A percentile compares a stretch with the other conserved stretches of the same genome.
phyloP scores from a whole-genome alignment of 352 stramenopile species.

The Phytopythium boreale region DNA sequence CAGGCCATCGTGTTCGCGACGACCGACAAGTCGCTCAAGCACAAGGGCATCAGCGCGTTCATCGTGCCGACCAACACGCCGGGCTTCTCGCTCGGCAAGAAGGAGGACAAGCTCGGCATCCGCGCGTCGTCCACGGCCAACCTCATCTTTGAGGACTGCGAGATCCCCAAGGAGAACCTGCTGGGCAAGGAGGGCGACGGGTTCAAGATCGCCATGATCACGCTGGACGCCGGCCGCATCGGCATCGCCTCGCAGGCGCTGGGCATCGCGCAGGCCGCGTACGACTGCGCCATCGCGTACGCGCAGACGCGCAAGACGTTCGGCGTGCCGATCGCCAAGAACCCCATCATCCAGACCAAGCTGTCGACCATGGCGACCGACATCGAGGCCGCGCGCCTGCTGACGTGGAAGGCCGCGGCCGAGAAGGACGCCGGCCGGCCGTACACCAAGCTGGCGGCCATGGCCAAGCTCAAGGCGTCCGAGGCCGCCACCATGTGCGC shows the following conservation, averaged over 20 bases:
- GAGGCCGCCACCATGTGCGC: conserved; percentile 95
- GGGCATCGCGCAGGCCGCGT: conserved; percentile 94
- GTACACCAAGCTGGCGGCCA: conserved; percentile 93
- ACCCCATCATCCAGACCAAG: conserved; percentile 89
- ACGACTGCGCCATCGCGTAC: conserved; percentile 96
- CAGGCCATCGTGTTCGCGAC: conserved; percentile 96
- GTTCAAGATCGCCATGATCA: conserved; percentile 92
- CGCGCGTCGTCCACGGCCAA: conserved; percentile 95
- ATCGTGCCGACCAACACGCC: conserved; percentile 90
- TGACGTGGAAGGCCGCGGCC: conserved; percentile 93
- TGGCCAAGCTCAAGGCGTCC: conserved; percentile 96
- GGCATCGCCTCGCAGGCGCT: conserved; percentile 94
- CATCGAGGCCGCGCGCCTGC: conserved; percentile 89
- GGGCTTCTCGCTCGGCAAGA: conserved; percentile 95
- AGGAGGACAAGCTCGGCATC: conserved; percentile 98
- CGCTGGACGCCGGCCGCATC: conserved; percentile 93
- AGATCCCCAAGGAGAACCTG: conserved; percentile 89
- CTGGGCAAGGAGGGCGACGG: conserved; percentile 83
- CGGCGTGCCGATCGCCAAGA: conserved; percentile 90
- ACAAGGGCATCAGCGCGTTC: conserved; percentile 97
- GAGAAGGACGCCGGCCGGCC: conserved; percentile 90
- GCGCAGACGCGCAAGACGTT: conserved; percentile 94
- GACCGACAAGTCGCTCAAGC: conserved; percentile 94
- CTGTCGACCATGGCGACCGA: conserved; percentile 93
- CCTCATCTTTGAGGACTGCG: conserved; percentile 94